These are phyloP conservation scores for Cochlearia excelsa DNA, from an alignment of 345 rosid species.

Conservation along the genomic window DNA sequence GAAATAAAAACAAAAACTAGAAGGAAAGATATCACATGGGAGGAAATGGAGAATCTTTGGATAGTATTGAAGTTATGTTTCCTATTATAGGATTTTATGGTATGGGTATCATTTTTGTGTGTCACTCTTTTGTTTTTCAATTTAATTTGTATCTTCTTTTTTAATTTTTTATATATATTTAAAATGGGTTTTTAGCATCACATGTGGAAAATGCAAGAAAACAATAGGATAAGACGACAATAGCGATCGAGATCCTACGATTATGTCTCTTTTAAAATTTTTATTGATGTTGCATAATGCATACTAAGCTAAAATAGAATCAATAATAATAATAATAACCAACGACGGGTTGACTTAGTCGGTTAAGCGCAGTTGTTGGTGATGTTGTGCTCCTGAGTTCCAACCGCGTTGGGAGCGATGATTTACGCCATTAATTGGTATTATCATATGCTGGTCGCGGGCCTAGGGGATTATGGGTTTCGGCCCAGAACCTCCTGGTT, in stretches of 20 bases:
- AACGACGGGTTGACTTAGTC: no score
- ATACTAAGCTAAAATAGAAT: not conserved
- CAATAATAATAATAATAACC: no score
- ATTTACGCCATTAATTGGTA: no score
- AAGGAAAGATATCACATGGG: constrained; percentile 30
- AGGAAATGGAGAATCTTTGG: constrained; percentile 14
- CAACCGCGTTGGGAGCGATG: no score
- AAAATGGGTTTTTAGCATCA: constrained; percentile 12
- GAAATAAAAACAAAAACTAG: constrained; percentile 21
- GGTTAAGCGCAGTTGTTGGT: no score
- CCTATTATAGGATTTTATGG: constrained; percentile 26
- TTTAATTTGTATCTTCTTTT: not conserved
- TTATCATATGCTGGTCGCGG: no score
- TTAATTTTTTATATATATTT: not conserved
- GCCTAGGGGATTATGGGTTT: no score
- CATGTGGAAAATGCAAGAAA: constrained; percentile 14
- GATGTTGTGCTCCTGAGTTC: no score
- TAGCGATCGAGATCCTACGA: constrained; percentile 10
- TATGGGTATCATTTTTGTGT: constrained; percentile 28
- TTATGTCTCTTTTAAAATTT: constrained; percentile 11
- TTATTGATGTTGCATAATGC: constrained; percentile 1
- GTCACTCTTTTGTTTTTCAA: not conserved
- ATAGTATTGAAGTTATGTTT: constrained; percentile 34
- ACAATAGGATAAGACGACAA: constrained; percentile 17
- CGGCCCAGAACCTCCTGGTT: no score